phyloP scores from a whole-genome alignment of 306 rosid genomes.

The Psophocarpus tetragonolobus region DNA sequence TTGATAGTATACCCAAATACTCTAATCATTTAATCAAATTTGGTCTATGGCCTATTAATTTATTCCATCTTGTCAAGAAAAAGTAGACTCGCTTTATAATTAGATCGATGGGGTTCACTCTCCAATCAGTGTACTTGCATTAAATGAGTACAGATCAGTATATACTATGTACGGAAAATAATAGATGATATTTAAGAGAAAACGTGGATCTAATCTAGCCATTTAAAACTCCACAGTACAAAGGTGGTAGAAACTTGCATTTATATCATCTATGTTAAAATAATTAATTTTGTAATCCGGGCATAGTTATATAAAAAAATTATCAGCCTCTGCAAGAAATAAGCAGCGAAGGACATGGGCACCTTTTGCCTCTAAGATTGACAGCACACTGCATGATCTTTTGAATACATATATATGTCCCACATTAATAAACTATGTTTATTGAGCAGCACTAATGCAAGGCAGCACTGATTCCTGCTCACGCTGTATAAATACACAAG shows the following conservation, averaged over 20 bases:
- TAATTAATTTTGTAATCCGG: slow-evolving; percentile 7
- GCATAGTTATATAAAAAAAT: background rate
- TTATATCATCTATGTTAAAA: background rate
- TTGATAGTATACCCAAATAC: background rate
- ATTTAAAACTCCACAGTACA: background rate
- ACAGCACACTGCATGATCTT: slow-evolving; percentile 38
- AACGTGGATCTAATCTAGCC: slow-evolving; percentile 9
- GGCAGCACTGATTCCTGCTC: background rate
- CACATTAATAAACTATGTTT: background rate
- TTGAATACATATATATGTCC: slow-evolving; percentile 23
- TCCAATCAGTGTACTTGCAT: slow-evolving; percentile 1
- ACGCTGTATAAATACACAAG: slow-evolving; percentile 27
- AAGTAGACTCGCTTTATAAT: background rate
- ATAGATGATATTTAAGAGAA: background rate
- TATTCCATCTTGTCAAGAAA: background rate
- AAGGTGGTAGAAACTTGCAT: background rate
- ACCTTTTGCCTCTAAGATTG: slow-evolving; percentile 11
- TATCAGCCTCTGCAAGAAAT: background rate
- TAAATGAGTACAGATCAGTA: background rate
- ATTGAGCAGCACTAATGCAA: too few species aligned
- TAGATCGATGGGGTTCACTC: background rate
- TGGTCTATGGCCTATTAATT: slow-evolving; percentile 3
- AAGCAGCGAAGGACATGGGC: background rate
- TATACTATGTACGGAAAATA: background rate
- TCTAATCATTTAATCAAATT: background rate